Evolutionary conservation across 2,329 filamentous ascomycete genomes (phyloP), one percentile per base, ranked within the genome.

Genomic region (Aureobasidium sp.): DNA sequence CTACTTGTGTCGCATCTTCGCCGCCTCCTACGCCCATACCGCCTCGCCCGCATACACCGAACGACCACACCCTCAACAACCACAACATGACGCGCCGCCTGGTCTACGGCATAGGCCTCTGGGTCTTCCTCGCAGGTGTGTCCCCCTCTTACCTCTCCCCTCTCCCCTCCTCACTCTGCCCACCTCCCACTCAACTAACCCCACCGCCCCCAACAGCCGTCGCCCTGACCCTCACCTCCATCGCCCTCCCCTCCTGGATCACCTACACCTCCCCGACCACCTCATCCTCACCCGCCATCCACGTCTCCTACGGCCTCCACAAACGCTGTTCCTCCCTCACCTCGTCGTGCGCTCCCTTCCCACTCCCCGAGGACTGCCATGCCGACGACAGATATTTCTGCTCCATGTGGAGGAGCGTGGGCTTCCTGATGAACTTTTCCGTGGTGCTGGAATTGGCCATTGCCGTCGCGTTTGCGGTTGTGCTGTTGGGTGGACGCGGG

Each of bases 401-500:
- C 75, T 86, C 83, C 62, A 86, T 94, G 78, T 98, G 91, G 91
- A 80, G 87, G 55, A 88, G 83, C 22, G 83, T 89, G 30, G 90
- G 88, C 21, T 97, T 96, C 70, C 71, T 95, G 59, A 89, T 95
- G 73, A 87, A 84, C 49, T 87, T 96, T 62, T 80, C 86, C 6
- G 80, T 89, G 32, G 83, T 95, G n/a, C 67, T 93, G 34, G 85
- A 95, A 68, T 79, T 93, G 35, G 88, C 86, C 53, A 83, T 83
- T 6, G 70, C 95, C n/a, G 83, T 95, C 24, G 81, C 84, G 16
- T 95, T 91, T 69, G 64, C 84, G 25, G 80, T 94, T 45, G 81
- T 95, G 41, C 73, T 96, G 60, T 72, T 78, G 1, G 90, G 90
- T 16, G 89, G 90, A 30, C 86, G 89, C 67, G 81, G 84, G 62